phyloP scores from a whole-genome alignment of 305 asterid species.

The Rubia balearica region DNA sequence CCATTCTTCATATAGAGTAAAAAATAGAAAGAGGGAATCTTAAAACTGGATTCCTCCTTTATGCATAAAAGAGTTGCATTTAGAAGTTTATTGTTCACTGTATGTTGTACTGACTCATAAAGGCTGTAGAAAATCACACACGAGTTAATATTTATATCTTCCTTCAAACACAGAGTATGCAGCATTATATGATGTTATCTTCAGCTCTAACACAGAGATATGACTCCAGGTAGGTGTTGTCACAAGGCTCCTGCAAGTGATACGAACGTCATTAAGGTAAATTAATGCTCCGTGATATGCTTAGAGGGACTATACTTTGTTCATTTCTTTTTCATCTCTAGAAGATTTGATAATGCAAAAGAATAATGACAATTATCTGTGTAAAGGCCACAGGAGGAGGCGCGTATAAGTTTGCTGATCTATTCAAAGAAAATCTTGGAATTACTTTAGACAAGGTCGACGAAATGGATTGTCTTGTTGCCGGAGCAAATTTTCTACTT shows the following conservation, averaged over 20 bases:
- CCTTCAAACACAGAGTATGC: neutral
- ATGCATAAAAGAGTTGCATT: neutral
- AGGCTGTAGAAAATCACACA: neutral
- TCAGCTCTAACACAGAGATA: conserved; percentile 14
- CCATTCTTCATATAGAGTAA: neutral
- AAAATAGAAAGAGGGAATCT: neutral
- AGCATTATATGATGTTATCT: conserved; percentile 10
- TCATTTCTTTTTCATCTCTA: too few relatives aligned
- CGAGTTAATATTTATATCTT: neutral
- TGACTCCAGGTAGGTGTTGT: conserved; percentile 52
- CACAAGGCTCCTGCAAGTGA: conserved; percentile 35
- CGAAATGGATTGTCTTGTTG: conserved; percentile 89
- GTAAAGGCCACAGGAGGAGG: conserved; percentile 99
- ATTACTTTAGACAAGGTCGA: conserved; percentile 83
- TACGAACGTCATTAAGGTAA: conserved; percentile 52
- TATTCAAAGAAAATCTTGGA: conserved; percentile 83
- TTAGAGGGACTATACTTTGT: too few relatives aligned
- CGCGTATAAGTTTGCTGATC: conserved; percentile 81
- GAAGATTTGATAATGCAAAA: too few relatives aligned
- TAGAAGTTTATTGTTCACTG: neutral
- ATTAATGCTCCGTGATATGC: neutral
- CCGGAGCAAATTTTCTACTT: conserved; percentile 90
- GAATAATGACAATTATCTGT: conserved; percentile 18
- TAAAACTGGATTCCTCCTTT: neutral
- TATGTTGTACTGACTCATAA: neutral